Base-by-base conservation (phyloP, 768 basidiomycete genomes). In the Leucogyrophana mollusca region DNA sequence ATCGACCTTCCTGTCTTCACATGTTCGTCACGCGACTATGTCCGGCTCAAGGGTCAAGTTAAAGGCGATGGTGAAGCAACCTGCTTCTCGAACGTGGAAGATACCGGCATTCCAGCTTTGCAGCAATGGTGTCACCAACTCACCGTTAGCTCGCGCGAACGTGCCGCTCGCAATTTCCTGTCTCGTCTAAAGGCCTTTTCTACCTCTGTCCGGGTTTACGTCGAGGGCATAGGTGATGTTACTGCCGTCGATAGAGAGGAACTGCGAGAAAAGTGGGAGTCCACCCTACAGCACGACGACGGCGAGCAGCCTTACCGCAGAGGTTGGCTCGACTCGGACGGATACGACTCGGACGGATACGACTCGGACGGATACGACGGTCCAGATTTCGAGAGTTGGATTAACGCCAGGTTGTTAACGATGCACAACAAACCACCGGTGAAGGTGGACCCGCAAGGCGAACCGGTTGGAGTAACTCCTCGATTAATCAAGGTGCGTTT, bases 1-100 rank as follows among this genome's bases (percentile, higher is more conserved):
- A 82, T 83, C 43, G 69, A 83, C 48, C 72, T 85, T 4, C 82
- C 82, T 2, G 80, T 82, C 9, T 83, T 83, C 60, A 80, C 79
- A 14, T 74, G 72, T 46, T 83, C 82, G 1, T 73, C 78, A 33
- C 72, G 81, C 14, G 81, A 85, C 57, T 83, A 85, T 51, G 71
- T 81, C 14, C 67, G 81, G 34, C 57, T 83, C 18, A 80, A 72
- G 34, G 80, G 74, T 11, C 79, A 82, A 65, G 74, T 80, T 21
- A 75, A 75, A 55, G 81, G 81, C 21, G 82, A 85, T 45, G 81
- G 82, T 11, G 74, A 74, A 18, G 72, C 80, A 1, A 60, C 73
- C 1, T 82, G 79, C 54, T 83, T 82, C 62, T 68, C 73, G 34
- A 71, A 74, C 46, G 54, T 70, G n/a, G 58, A 70, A 9, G 74